Percentiles rank a stretch among this genome's conserved stretches.
Conservation (phyloP, 2,329 filamentous ascomycete species). For the Cladosporium colombiae region DNA sequence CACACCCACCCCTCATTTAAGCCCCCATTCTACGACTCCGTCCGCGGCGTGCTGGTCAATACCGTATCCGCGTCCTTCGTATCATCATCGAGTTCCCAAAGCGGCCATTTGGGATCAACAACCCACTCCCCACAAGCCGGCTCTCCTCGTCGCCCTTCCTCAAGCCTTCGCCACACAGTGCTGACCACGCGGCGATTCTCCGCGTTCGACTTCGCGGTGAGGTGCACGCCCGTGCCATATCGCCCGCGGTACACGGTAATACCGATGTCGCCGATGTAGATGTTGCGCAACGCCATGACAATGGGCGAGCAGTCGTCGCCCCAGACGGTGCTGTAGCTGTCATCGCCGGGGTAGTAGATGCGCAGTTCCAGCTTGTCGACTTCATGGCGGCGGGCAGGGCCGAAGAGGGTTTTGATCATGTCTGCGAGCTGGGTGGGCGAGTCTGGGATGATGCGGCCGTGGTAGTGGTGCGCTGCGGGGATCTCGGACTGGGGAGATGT, state of each 20-base stretch:
- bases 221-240: constrained; percentile 36
- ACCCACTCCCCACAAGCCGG: constrained; percentile 34
- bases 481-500: constrained; percentile 22
- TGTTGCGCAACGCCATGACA: constrained; percentile 40
- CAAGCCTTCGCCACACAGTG: constrained; percentile 36
- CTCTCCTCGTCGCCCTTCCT: constrained; percentile 31
- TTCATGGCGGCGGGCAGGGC: constrained; percentile 26
- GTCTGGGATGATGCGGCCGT: constrained; percentile 27
- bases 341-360: constrained; percentile 43
- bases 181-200: constrained; percentile 29
- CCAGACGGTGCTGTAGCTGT: constrained; percentile 43
- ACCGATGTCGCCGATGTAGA: constrained; percentile 41
- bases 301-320: constrained; percentile 41
- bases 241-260: constrained; percentile 39
- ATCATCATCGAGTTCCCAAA: constrained; percentile 26
- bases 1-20: constrained; percentile 15
- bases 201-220: constrained; percentile 27
- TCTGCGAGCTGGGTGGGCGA: constrained; percentile 36
- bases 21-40: constrained; percentile 15
- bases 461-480: constrained; percentile 17
- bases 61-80: constrained; percentile 11
- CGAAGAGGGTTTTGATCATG: constrained; percentile 39
- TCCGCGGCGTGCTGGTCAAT: constrained; percentile 8
- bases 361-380: constrained; percentile 41
- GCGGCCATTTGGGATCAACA: constrained; percentile 36